phyloP scores from a whole-genome alignment of 768 basidiomycete species.

The Cystobasidiopsis lactophilus region DNA sequence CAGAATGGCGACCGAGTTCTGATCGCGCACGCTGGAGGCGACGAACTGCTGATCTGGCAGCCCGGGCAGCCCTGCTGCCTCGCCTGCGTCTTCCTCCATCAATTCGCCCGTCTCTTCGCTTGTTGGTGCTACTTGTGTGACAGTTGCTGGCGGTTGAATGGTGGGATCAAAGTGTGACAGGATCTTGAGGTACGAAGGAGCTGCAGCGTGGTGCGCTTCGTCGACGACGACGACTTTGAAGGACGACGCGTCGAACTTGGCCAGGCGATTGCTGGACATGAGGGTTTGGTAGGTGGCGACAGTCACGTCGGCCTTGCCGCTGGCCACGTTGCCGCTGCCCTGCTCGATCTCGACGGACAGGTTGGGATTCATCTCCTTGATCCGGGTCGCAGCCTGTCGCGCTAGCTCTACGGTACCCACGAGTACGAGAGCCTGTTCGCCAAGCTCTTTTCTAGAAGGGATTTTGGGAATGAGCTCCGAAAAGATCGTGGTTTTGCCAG shows the following conservation, averaged over 20 bases:
- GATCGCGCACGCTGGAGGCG: too few species aligned
- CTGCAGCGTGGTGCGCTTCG: constrained; percentile 75
- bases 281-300: constrained; percentile 50
- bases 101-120: neutral
- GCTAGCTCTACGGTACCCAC: constrained; percentile 82
- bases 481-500: constrained; percentile 80
- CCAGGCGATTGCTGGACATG: constrained; percentile 5
- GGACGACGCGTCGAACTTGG: constrained; percentile 11
- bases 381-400: constrained; percentile 57
- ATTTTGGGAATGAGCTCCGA: constrained; percentile 47
- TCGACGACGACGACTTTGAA: constrained; percentile 15
- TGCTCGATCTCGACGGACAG: constrained; percentile 85
- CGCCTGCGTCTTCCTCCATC: too few species aligned
- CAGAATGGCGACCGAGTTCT: constrained; percentile 43
- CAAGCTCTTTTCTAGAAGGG: constrained; percentile 17
- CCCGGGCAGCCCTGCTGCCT: too few species aligned
- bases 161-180: constrained; percentile 54
- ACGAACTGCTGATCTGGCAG: too few species aligned
- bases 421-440: constrained; percentile 48
- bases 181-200: constrained; percentile 55
- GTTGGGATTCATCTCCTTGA: constrained; percentile 40
- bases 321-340: constrained; percentile 46
- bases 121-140: neutral
- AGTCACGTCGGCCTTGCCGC: constrained; percentile 70
- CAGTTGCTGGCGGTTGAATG: neutral